Evolutionary conservation across 2,329 filamentous ascomycete genomes (phyloP).

Genomic region (Onygenales sp.): DNA sequence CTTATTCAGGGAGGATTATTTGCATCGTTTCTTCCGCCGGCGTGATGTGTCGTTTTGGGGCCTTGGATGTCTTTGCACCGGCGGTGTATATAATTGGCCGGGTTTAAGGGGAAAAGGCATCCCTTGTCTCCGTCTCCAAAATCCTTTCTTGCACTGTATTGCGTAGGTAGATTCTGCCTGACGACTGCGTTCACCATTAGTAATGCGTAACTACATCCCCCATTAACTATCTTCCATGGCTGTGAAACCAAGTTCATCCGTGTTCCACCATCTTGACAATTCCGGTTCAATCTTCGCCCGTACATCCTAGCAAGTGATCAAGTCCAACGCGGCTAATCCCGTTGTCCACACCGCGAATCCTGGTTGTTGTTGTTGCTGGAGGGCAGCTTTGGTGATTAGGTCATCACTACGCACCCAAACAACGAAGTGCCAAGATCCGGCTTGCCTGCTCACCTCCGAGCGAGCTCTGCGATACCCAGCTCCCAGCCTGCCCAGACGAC

Average conservation of each 20-base stretch:
- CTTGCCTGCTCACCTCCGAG: not conserved
- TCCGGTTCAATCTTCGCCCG: no score
- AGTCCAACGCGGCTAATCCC: no score
- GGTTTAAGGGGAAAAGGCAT: not conserved
- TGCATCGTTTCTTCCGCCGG: conserved; percentile 84
- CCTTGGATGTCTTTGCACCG: not conserved
- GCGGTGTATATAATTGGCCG: not conserved
- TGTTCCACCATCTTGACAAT: no score
- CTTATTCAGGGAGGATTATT: conserved; percentile 75
- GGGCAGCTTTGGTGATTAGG: not conserved
- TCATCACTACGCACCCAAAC: not conserved
- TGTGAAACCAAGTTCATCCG: not conserved
- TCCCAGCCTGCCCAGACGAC: not conserved
- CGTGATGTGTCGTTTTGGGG: conserved; percentile 37
- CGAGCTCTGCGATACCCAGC: not conserved
- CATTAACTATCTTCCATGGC: not conserved
- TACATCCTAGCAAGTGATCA: no score
- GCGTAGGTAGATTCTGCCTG: conserved; percentile 1
- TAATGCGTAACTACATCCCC: not conserved
- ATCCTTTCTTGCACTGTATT: not conserved
- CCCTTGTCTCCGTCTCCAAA: not conserved
- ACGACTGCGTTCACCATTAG: not conserved
- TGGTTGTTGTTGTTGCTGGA: no score
- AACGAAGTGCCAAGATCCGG: not conserved
- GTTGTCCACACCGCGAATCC: no score